These are phyloP conservation scores for Phlebiopsis gigantea DNA, from an alignment of 768 basidiomycete genomes.

Conservation along the genomic window DNA sequence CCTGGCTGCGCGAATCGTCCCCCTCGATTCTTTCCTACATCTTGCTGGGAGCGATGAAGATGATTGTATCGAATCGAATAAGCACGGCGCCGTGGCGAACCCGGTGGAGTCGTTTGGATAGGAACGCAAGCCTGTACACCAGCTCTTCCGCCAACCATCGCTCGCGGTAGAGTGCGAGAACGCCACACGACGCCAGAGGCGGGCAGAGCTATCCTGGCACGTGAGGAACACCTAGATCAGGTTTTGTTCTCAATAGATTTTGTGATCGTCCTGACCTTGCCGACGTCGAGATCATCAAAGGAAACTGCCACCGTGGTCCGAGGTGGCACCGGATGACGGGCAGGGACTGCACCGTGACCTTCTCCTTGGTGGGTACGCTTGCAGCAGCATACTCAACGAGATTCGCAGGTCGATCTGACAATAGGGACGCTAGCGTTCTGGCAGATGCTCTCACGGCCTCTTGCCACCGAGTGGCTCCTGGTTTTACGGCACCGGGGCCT, in stretches of 20 bases:
- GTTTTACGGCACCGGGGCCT: constrained; percentile 15
- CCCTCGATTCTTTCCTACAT: background rate
- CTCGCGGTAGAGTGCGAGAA: background rate
- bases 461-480: constrained; percentile 3
- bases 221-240: background rate
- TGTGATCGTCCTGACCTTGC: constrained; percentile 13
- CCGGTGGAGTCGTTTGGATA: too few relatives aligned
- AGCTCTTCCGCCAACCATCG: background rate
- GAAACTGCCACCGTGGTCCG: constrained; percentile 15
- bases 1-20: background rate
- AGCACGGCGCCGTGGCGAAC: too few relatives aligned
- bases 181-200: background rate
- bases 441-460: constrained; percentile 8
- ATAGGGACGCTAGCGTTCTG: constrained; percentile 3
- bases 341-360: background rate
- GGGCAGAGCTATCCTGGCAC: background rate
- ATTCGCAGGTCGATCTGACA: constrained; percentile 7
- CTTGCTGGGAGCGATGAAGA: background rate
- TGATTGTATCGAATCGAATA: background rate
- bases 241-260: background rate
- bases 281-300: constrained; percentile 15
- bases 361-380: background rate
- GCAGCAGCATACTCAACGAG: background rate
- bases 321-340: constrained; percentile 9
- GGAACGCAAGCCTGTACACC: too few relatives aligned